Evolutionary conservation across 441 rosid genomes (phyloP).

Genomic region (Geranium incanum): DNA sequence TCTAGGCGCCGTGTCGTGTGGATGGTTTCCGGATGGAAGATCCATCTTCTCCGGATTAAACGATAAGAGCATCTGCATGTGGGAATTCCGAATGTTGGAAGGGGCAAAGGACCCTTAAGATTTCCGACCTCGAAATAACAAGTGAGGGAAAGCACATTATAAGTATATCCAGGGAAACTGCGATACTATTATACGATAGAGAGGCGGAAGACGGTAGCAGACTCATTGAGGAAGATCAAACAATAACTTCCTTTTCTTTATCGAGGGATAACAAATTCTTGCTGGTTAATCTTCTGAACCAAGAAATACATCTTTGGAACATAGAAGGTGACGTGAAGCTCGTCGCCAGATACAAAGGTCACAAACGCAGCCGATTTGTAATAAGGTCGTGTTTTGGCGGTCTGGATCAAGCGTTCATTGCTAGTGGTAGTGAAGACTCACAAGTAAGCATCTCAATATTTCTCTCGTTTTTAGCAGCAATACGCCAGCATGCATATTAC

Average conservation of each 20-base stretch:
- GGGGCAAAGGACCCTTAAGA: slow-evolving; percentile 39
- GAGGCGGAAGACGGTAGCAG: slow-evolving; percentile 38
- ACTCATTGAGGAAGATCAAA: slow-evolving; percentile 39
- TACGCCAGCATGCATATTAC: too few species aligned
- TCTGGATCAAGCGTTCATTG: slow-evolving; percentile 47
- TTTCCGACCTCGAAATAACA: slow-evolving; percentile 56
- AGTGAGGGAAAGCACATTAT: slow-evolving; percentile 54
- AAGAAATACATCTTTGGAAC: slow-evolving; percentile 62
- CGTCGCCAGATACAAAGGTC: slow-evolving; percentile 51
- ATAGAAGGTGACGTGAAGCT: slow-evolving; percentile 37
- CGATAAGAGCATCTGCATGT: slow-evolving; percentile 50
- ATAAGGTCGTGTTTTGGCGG: slow-evolving; percentile 69
- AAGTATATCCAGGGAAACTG: slow-evolving; percentile 39
- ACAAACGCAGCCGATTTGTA: slow-evolving; percentile 43
- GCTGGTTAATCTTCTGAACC: slow-evolving; percentile 50
- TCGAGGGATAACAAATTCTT: slow-evolving; percentile 48
- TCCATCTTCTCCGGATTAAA: slow-evolving; percentile 39
- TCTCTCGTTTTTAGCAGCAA: too few species aligned
- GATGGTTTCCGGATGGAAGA: slow-evolving; percentile 50
- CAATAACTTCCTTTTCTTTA: slow-evolving; percentile 57
- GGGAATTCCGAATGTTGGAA: slow-evolving; percentile 48
- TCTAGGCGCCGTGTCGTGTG: slow-evolving; percentile 47
- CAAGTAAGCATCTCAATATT: slow-evolving; percentile 28
- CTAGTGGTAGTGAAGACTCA: slow-evolving; percentile 77
- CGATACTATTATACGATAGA: slow-evolving; percentile 44